phyloP scores from a whole-genome alignment of 139 green algal species.

The Yamagishiella unicocca region DNA sequence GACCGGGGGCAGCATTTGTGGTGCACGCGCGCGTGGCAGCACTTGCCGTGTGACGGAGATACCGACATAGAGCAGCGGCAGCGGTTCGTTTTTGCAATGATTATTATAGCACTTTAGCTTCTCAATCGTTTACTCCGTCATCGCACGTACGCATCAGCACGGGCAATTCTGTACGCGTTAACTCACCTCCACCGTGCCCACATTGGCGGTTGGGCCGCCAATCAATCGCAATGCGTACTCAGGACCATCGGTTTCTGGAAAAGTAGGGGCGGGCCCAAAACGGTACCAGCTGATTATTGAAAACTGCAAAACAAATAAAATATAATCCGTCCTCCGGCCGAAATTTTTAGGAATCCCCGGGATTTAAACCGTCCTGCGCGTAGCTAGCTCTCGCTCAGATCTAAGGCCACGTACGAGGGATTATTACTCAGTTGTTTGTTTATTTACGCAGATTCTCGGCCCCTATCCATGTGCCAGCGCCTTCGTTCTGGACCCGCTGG shows the following conservation, averaged over 20 bases:
- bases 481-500: no score
- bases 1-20: not conserved
- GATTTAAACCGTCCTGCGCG: no score
- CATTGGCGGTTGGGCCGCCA: not conserved
- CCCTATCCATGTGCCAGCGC: no score
- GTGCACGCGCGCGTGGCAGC: not conserved
- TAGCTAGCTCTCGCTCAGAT: no score
- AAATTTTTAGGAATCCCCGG: no score
- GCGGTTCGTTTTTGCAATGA: not conserved
- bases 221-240: not conserved
- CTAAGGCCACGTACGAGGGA: no score
- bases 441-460: no score
- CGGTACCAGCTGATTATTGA: not conserved
- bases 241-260: not conserved
- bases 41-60: not conserved
- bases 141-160: not conserved
- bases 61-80: not conserved
- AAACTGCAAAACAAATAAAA: not conserved
- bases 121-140: not conserved
- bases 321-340: no score
- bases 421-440: no score
- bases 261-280: not conserved
- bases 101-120: not conserved
- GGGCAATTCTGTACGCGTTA: not conserved
- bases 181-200: slow-evolving; percentile 8